phyloP scores from a whole-genome alignment of 148 eudicot species.

The Chenopodium berlandieri region DNA sequence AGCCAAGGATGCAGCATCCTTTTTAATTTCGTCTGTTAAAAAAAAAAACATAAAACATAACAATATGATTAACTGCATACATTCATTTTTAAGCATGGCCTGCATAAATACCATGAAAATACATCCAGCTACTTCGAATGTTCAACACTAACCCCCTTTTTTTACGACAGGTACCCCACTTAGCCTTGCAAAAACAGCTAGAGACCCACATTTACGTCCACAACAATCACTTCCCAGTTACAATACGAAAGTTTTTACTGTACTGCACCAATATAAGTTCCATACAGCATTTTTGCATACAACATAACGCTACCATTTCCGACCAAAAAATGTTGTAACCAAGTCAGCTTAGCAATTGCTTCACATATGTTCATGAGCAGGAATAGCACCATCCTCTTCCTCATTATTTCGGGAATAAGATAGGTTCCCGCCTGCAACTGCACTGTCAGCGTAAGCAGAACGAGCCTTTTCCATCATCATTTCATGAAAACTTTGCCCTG shows the following conservation, averaged over 20 bases:
- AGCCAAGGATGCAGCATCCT: no score
- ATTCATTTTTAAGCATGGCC: not conserved
- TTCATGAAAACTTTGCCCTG: conserved; percentile 55
- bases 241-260: not conserved
- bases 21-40: no score
- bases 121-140: not conserved
- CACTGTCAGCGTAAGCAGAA: not conserved
- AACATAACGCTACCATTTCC: not conserved
- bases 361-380: not conserved
- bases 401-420: not conserved
- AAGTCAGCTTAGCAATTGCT: not conserved
- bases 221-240: not conserved
- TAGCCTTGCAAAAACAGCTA: not conserved
- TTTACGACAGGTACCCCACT: not conserved
- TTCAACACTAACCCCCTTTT: not conserved
- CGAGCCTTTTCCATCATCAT: conserved; percentile 55
- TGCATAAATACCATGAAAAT: not conserved
- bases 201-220: not conserved
- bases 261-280: not conserved
- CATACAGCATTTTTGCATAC: not conserved
- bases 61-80: no score
- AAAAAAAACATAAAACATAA: no score
- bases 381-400: conserved; percentile 22
- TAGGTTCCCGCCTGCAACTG: not conserved
- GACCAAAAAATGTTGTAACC: not conserved